These are phyloP conservation scores for Trichophyton mentagrophytes DNA, from an alignment of 2,329 filamentous ascomycete species.

Conservation along the genomic window DNA sequence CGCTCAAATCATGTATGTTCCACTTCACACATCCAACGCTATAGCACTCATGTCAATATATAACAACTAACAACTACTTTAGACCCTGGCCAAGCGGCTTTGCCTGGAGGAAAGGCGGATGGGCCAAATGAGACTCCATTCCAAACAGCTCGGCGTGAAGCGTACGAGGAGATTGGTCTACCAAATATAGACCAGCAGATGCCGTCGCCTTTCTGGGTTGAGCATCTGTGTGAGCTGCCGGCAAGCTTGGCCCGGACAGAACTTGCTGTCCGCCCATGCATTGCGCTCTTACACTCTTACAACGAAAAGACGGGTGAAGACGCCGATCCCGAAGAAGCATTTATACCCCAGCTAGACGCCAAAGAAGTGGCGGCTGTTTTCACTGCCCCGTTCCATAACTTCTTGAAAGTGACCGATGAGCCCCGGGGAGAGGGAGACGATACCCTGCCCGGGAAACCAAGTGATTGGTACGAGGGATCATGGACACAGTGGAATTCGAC, in stretches of 20 bases:
- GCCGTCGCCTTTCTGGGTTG: constrained; percentile 66
- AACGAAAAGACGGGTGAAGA: constrained; percentile 31
- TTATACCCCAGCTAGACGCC: constrained; percentile 72
- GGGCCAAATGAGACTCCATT: constrained; percentile 46
- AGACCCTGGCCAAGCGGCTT: constrained; percentile 71
- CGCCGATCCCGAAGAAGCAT: constrained; percentile 51
- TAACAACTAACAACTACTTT: neutral
- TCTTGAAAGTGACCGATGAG: constrained; percentile 53
- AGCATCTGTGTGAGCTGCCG: constrained; percentile 77
- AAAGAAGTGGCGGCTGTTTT: constrained; percentile 91
- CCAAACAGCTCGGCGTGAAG: constrained; percentile 77
- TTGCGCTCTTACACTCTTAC: constrained; percentile 61
- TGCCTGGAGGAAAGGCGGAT: constrained; percentile 61
- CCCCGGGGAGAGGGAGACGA: constrained; percentile 29
- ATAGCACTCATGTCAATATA: neutral
- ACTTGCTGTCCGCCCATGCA: constrained; percentile 60
- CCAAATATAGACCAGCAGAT: constrained; percentile 54
- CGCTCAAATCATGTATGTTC: constrained; percentile 42
- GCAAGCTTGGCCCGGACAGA: constrained; percentile 61
- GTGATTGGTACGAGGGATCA: constrained; percentile 69
- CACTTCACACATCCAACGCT: neutral
- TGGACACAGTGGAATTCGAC: constrained; percentile 71
- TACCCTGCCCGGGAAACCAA: constrained; percentile 34
- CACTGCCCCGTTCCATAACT: constrained; percentile 75
- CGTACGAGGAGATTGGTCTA: constrained; percentile 84